These are phyloP conservation scores for Chamaenerion angustifolium DNA, from an alignment of 345 rosid species.

Conservation along the genomic window DNA sequence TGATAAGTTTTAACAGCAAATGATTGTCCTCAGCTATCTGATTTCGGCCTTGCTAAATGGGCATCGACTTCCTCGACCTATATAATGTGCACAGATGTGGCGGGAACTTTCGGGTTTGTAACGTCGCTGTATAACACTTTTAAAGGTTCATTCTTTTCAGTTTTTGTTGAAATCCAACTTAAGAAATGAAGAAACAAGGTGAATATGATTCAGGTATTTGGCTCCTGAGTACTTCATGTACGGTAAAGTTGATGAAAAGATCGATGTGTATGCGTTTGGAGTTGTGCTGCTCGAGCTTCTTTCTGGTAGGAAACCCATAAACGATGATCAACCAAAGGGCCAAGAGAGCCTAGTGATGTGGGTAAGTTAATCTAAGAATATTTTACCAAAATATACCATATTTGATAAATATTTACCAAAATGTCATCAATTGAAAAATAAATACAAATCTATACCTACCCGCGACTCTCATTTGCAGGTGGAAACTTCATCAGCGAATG, in stretches of 20 bases:
- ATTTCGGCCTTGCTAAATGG: slow-evolving; percentile 91
- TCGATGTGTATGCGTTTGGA: slow-evolving; percentile 89
- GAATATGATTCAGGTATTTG: slow-evolving; percentile 49
- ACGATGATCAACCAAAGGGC: slow-evolving; percentile 49
- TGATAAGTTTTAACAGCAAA: no score
- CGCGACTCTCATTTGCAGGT: no score
- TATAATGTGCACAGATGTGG: slow-evolving; percentile 58
- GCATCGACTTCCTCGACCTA: slow-evolving; percentile 47
- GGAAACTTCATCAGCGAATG: no score
- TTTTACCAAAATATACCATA: no score
- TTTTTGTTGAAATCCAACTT: no score
- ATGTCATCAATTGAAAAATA: no score
- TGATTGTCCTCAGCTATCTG: slow-evolving; percentile 52
- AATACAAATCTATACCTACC: no score
- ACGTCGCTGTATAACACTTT: not conserved
- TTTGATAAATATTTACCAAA: no score
- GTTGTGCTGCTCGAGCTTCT: slow-evolving; percentile 94
- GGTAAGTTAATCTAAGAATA: slow-evolving; percentile 76
- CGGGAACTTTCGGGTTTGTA: slow-evolving; percentile 92
- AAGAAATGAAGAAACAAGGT: no score
- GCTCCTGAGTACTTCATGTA: slow-evolving; percentile 97
- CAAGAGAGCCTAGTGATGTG: slow-evolving; percentile 87
- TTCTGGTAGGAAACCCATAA: slow-evolving; percentile 79
- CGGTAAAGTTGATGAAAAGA: slow-evolving; percentile 79
- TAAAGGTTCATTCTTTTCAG: no score